These are phyloP conservation scores for Cercospora citrullina DNA, from an alignment of 2,329 filamentous ascomycete genomes.

Conservation along the genomic window DNA sequence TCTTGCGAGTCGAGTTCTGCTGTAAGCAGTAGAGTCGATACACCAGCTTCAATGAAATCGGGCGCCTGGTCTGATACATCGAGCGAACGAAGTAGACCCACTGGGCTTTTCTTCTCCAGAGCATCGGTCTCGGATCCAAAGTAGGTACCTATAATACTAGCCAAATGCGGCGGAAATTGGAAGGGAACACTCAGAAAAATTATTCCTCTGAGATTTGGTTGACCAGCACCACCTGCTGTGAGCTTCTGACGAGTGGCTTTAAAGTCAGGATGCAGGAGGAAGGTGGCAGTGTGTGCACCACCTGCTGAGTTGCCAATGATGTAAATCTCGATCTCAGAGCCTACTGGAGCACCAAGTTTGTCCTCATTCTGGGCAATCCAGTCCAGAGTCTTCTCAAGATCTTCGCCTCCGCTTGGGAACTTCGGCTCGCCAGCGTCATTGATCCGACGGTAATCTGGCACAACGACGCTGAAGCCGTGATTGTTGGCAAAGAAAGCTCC, in stretches of 20 bases:
- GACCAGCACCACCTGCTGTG: not conserved
- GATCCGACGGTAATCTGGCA: not conserved
- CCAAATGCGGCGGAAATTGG: not conserved
- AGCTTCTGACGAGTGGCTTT: not conserved
- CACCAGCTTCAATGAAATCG: not conserved
- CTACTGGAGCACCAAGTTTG: not conserved
- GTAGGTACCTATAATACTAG: not conserved
- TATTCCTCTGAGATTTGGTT: not conserved
- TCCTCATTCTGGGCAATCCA: not conserved
- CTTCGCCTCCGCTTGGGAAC: not conserved
- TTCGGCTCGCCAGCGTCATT: not conserved
- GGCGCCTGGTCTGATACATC: not conserved
- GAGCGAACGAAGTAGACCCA: not conserved
- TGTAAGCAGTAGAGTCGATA: not conserved
- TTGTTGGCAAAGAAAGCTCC: not conserved
- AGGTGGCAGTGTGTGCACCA: not conserved
- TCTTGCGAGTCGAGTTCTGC: not conserved
- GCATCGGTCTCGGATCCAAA: not conserved
- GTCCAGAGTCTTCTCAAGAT: not conserved
- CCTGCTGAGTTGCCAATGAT: not conserved
- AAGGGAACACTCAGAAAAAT: not conserved
- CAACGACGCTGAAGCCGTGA: not conserved
- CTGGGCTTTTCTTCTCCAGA: not conserved
- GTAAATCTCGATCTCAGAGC: not conserved
- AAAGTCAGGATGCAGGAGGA: not conserved